Evolutionary conservation across 2,329 filamentous ascomycete genomes (phyloP).

Genomic region (Pseudovirgaria hyperparasitica): DNA sequence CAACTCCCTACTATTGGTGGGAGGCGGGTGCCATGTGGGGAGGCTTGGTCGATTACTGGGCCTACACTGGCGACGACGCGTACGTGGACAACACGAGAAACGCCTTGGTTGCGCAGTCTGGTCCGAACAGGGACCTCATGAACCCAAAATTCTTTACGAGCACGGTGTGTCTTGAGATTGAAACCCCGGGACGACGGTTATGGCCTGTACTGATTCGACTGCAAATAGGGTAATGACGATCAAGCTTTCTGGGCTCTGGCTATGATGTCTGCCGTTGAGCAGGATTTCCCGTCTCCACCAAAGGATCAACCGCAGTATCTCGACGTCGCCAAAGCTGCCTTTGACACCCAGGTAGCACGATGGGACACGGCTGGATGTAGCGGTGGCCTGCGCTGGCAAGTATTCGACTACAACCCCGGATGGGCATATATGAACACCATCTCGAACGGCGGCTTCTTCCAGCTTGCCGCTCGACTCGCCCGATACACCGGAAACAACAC

Average conservation of each 20-base stretch:
- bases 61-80: slow-evolving; percentile 31
- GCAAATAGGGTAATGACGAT: slow-evolving; percentile 54
- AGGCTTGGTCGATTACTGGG: slow-evolving; percentile 30
- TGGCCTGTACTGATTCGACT: no score
- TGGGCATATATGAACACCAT: slow-evolving; percentile 75
- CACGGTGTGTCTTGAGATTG: no score
- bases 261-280: slow-evolving; percentile 55
- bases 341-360: slow-evolving; percentile 54
- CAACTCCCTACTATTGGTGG: slow-evolving; percentile 36
- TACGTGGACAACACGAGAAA: slow-evolving; percentile 29
- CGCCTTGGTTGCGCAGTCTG: slow-evolving; percentile 29
- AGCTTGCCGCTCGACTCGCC: slow-evolving; percentile 63
- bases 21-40: slow-evolving; percentile 28
- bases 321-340: slow-evolving; percentile 55
- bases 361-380: slow-evolving; percentile 58
- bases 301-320: slow-evolving; percentile 48
- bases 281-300: slow-evolving; percentile 49
- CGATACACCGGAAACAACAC: slow-evolving; percentile 51
- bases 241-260: slow-evolving; percentile 63
- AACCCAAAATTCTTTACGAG: slow-evolving; percentile 37
- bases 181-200: no score
- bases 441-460: slow-evolving; percentile 73
- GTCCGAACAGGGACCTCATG: slow-evolving; percentile 30
- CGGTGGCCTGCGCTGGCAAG: slow-evolving; percentile 72
- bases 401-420: slow-evolving; percentile 63